Percentiles rank a stretch among this genome's conserved stretches.
phyloP scores from a whole-genome alignment of 1,284 basidiomycete species.

The Cutaneotrichosporon mucoides region DNA sequence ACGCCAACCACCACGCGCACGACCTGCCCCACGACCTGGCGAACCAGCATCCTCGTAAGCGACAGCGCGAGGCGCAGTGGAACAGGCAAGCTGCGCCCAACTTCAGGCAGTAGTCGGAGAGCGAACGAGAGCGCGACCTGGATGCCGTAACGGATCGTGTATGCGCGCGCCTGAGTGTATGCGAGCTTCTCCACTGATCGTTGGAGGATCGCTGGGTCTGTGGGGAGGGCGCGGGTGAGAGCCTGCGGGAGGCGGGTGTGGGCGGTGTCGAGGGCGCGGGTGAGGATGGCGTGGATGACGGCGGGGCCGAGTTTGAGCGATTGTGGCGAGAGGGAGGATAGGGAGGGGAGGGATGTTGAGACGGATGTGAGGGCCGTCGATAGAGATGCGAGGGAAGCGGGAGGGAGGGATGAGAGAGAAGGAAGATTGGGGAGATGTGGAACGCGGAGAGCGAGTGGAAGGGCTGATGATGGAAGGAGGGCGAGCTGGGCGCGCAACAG shows the following conservation, averaged over 20 bases:
- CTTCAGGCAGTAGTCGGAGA: background rate
- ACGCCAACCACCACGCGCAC: background rate
- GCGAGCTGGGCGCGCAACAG: background rate
- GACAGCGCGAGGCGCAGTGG: background rate
- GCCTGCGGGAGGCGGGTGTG: background rate
- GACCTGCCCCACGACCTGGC: background rate
- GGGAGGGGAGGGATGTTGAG: background rate
- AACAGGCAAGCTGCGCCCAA: background rate
- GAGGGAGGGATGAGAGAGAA: background rate
- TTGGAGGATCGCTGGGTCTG: background rate
- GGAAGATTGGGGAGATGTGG: background rate
- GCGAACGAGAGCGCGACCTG: background rate
- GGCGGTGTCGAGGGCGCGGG: background rate
- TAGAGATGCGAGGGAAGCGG: background rate
- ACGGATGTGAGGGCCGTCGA: no score
- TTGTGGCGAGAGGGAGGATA: background rate
- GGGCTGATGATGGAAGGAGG: background rate
- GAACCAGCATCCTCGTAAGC: background rate
- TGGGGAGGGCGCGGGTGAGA: background rate
- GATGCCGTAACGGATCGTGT: background rate
- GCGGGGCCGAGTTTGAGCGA: no score
- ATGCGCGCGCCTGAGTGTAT: background rate
- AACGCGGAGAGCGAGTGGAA: background rate
- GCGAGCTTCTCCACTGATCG: background rate
- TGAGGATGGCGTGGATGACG: background rate